Evolutionary conservation across 345 rosid species (phyloP), one percentile per base, ranked within the genome.

Genomic region (Angophora floribunda): DNA sequence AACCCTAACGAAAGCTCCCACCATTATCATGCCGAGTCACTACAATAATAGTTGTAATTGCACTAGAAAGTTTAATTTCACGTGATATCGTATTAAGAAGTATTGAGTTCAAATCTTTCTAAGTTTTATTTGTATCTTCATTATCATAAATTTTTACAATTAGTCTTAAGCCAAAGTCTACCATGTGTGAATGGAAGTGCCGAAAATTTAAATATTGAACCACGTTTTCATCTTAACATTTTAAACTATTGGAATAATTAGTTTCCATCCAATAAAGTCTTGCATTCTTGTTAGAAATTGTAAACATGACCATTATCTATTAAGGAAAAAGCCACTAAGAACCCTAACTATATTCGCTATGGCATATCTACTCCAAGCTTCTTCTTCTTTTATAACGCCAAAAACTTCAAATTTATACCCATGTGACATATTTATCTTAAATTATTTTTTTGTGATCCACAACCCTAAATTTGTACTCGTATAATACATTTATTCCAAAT

Each of bases 201-300:
- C 17, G 19, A 13, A 36, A 17, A 17, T 9, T 36, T n/a, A 63
- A n/a, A 63, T 63, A n/a, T 63, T 63, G 6, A 13, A 63, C 1
- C 19, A n/a, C 4, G 7, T 0, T 13, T 63, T 63, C 4, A 28
- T 63, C 1, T 2, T 2, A 63, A 13, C 14, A 0, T 4, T 13
- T n/a, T 28, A 63, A n/a, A 28, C 0, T n/a, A 28, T 63, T n/a
- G 13, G 14, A 28, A 61, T 0, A 61, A 3, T 28, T 13, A 15
- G 0, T 2, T 6, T 7, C 3, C 0, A 9, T n/a, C 0, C 4
- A 1, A n/a, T 63, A 63, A 63, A 63, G 0, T 63, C 2, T n/a
- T 9, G 6, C 19, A 13, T 63, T 17, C 75, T n/a, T 6, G n/a
- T 59, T 26, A 59, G 15, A 5, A 10, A 26, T 12, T 59, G 7